Percentiles rank a stretch among this genome's conserved stretches.
These are phyloP conservation scores for Penicillium occitanis DNA, from an alignment of 2,329 filamentous ascomycete genomes.

Conservation along the genomic window DNA sequence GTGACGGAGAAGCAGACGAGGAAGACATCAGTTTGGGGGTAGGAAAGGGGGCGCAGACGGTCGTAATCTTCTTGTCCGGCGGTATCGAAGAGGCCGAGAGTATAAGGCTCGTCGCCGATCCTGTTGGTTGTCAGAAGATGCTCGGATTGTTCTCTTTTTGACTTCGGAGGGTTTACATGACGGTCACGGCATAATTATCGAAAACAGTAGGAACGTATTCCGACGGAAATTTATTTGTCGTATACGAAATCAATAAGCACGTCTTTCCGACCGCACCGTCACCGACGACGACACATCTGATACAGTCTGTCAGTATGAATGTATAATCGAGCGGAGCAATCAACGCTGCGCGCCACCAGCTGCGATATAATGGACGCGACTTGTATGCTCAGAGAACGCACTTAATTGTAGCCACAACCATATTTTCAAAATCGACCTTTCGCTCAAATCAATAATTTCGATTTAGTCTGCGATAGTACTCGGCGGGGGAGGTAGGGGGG, in stretches of 20 bases:
- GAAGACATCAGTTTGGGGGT: slow-evolving; percentile 98
- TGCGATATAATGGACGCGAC: background rate
- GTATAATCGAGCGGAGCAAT: background rate
- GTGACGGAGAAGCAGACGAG: slow-evolving; percentile 98
- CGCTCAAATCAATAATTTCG: background rate
- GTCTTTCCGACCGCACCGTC: slow-evolving; percentile 99
- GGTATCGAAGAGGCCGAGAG: slow-evolving; percentile 94
- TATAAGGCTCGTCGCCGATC: slow-evolving; percentile 99
- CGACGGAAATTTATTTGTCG: slow-evolving; percentile 98
- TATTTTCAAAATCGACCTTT: slow-evolving; percentile 29
- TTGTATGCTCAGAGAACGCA: slow-evolving; percentile 39
- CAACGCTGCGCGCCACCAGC: background rate
- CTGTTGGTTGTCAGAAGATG: slow-evolving; percentile 48
- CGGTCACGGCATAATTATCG: slow-evolving; percentile 99
- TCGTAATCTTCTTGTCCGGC: slow-evolving; percentile 99
- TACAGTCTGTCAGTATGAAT: slow-evolving; percentile 16
- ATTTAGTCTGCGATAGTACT: background rate
- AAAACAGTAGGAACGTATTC: slow-evolving; percentile 99
- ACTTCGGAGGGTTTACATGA: slow-evolving; percentile 72
- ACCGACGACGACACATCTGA: slow-evolving; percentile 95
- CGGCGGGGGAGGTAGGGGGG: background rate
- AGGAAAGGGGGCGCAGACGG: slow-evolving; percentile 90
- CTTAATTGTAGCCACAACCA: slow-evolving; percentile 66
- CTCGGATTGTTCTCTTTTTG: background rate
- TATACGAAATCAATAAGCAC: slow-evolving; percentile 98